Base-by-base conservation (phyloP, 768 basidiomycete species). In the Suillus americanus region DNA sequence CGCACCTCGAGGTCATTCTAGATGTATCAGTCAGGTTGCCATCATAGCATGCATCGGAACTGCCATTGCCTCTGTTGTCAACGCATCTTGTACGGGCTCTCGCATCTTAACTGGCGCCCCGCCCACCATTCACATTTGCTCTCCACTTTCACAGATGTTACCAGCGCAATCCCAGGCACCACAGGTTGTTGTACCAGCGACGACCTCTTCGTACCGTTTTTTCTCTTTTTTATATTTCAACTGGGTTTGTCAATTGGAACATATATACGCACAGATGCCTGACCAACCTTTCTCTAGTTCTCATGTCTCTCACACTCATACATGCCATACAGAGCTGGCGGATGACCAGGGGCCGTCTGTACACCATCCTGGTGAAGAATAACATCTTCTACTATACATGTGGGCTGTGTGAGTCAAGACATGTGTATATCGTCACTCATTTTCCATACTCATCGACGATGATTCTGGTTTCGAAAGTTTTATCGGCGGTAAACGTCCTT, bases 241-340 rank as follows among this genome's bases (percentile, higher is more conserved):
- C 6, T 59, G 1, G 40, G 57, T 59, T 20, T 18, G 57, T 59
- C 25, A 1, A 28, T 30, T 28, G 18, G 16, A 13, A 12, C 23
- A 28, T 23, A 59, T 12, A 13, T 10, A 16, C 28, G 23, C 48
- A 20, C 18, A 30, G 10, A 30, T 7, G 10, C 9, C 37, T 59
- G 18, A 59, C 18, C 2, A 6, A 23, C 3, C 25, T 18, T 28
- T 5, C 28, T 40, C 40, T 20, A 59, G 57, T 25, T 20, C 40
- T 59, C 0, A 20, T 59, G 23, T 28, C 2, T 40, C 57, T 59
- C 40, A 59, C 40, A 4, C 40, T 59, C 23, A 20, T 30, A 30
- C 57, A 6, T 18, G 57, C 40, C 14, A 59, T 59, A 59, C 57
- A 41, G 57, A 41, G 18, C 28, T 59, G 57, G 57, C 28, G 25